Evolutionary conservation across 306 rosid genomes (phyloP), one percentile per base, ranked within the genome.

Genomic region (Vicia faba): DNA sequence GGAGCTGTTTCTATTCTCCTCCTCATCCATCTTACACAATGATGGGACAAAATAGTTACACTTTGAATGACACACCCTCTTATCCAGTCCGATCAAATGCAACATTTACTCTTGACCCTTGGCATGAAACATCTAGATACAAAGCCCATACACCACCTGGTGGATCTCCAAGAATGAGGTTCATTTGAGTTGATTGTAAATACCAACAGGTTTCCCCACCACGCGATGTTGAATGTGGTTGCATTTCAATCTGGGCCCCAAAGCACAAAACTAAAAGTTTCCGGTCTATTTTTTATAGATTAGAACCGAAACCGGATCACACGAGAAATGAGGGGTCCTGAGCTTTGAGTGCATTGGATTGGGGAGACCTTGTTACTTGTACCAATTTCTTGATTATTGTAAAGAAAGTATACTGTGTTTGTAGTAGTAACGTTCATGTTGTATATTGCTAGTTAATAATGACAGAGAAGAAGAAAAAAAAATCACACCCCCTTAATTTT

Each of bases 91-190:
- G 92, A 72, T 81, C 91, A 15, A 87, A 72, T 72, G 72, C 84
- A 5, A 43, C 80, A 7, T 82, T 72, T 65, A 75, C 84, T 57
- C 83, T 80, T 7, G 95, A 90, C 73, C 87, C 90, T 16, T 84
- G 76, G 80, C 75, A 56, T 5, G 96, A 92, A 63, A 35, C 84
- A 14, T 72, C 89, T 29, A 69, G 68, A 62, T 75, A 70, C 64
- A 90, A 65, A 68, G 70, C 86, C 38, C 91, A 74, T 15, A 90
- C 92, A 1, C 97, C 92, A 3, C 97, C 87, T 0, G 79, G 95
- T 31, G 90, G 99, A 53, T 93, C 99, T 57, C 99, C 99, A 28
- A 90, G 91, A 76, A 75, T 81, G 79, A 86, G 97, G 80, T 74
- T 79, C 72, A 59, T 86, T 73, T 90, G 76, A 93, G 57, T 66